These are phyloP conservation scores for Umbilicaria muhlenbergii DNA, from an alignment of 495 filamentous ascomycete species.

Conservation along the genomic window DNA sequence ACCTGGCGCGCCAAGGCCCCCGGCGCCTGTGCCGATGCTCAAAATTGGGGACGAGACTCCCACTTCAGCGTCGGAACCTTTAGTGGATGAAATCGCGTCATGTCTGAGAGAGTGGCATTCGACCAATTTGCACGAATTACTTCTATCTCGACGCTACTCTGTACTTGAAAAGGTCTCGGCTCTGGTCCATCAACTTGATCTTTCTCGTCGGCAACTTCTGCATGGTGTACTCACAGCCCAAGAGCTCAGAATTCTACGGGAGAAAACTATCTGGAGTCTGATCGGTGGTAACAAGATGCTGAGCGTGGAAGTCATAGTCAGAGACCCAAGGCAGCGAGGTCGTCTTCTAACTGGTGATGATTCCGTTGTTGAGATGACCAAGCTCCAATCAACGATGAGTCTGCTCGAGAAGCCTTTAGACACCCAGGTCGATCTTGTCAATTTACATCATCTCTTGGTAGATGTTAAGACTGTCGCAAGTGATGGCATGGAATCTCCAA, in stretches of 20 bases:
- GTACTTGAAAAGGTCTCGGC: conserved; percentile 66
- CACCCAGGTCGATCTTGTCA: conserved; percentile 46
- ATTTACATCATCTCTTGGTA: conserved; percentile 71
- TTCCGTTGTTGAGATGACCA: conserved; percentile 80
- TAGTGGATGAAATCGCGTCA: conserved; percentile 94
- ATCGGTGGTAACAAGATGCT: conserved; percentile 88
- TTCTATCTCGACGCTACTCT: conserved; percentile 66
- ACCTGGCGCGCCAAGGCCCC: conserved; percentile 54
- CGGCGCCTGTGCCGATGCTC: conserved; percentile 90
- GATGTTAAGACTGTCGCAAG: conserved; percentile 70
- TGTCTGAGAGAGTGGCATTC: conserved; percentile 97
- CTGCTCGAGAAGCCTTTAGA: conserved; percentile 67
- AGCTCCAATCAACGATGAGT: conserved; percentile 89
- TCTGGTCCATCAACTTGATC: conserved; percentile 64
- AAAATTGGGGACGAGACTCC: conserved; percentile 95
- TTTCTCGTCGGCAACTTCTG: conserved; percentile 72
- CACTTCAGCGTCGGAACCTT: conserved; percentile 70
- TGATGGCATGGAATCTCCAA: conserved; percentile 52
- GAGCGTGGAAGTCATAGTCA: conserved; percentile 80
- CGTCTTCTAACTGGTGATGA: conserved; percentile 81
- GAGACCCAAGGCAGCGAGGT: conserved; percentile 70
- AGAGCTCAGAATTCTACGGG: conserved; percentile 60
- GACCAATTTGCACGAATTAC: conserved; percentile 85
- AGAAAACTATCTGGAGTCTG: conserved; percentile 87
- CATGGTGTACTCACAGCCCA: conserved; percentile 80